phyloP scores from a whole-genome alignment of 1,139 yeast species.

The Hemisphaericaspora xylofermentans region DNA sequence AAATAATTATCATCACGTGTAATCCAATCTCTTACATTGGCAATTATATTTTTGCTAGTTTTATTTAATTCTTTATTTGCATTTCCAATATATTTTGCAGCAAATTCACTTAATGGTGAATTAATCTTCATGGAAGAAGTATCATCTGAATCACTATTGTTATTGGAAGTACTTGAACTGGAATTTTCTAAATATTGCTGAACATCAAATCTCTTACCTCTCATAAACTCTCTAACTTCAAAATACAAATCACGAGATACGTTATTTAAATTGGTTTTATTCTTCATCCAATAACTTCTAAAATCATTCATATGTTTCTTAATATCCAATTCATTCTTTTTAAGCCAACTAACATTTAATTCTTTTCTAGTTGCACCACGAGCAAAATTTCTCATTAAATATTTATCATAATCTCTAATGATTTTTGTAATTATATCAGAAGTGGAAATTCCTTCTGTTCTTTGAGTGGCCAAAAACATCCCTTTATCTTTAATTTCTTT shows the following conservation, averaged over 20 bases:
- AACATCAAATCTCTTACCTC: conserved; percentile 49
- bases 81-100: conserved; percentile 58
- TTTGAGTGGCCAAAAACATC: conserved; percentile 88
- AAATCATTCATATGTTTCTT: conserved; percentile 88
- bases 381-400: conserved; percentile 93
- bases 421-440: conserved; percentile 94
- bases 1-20: conserved; percentile 32
- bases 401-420: conserved; percentile 93
- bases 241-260: conserved; percentile 80
- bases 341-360: conserved; percentile 93
- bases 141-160: conserved; percentile 33
- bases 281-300: conserved; percentile 78
- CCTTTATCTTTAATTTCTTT: conserved; percentile 89
- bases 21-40: conserved; percentile 71
- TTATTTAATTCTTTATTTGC: conserved; percentile 46
- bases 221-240: conserved; percentile 74
- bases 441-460: conserved; percentile 95
- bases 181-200: conserved; percentile 27
- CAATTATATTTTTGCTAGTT: conserved; percentile 46
- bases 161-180: conserved; percentile 11
- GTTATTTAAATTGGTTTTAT: conserved; percentile 65
- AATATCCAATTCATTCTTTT: conserved; percentile 92
- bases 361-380: conserved; percentile 97
- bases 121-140: conserved; percentile 23
- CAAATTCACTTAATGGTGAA: conserved; percentile 62